Conservation (phyloP, 805 yeast species). For the Monosporozyma aerobia region DNA sequence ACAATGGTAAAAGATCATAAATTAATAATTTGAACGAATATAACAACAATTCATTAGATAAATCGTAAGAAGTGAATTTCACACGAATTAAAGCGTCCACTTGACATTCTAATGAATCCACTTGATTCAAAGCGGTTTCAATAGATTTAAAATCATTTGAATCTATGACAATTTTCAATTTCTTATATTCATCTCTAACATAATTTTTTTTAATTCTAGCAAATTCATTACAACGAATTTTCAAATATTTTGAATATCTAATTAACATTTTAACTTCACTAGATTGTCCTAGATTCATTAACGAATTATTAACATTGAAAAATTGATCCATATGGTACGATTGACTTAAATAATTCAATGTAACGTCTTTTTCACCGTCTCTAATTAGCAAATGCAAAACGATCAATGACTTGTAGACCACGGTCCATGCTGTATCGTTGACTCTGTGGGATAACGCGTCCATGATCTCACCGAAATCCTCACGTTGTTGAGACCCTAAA, state of each 20-base stretch:
- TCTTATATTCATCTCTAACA: constrained; percentile 57
- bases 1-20: constrained; percentile 77
- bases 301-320: constrained; percentile 37
- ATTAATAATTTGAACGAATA: constrained; percentile 83
- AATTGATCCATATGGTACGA: constrained; percentile 37
- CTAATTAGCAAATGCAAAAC: constrained; percentile 86
- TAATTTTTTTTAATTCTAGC: constrained; percentile 60
- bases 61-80: constrained; percentile 67
- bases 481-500: constrained; percentile 32
- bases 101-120: constrained; percentile 77
- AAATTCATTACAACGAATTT: constrained; percentile 59
- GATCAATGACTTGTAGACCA: constrained; percentile 75
- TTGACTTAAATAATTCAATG: constrained; percentile 44
- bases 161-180: constrained; percentile 43
- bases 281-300: constrained; percentile 9
- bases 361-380: constrained; percentile 78
- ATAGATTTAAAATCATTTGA: constrained; percentile 34
- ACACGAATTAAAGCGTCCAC: constrained; percentile 67
- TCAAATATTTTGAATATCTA: constrained; percentile 65
- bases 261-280: constrained; percentile 48
- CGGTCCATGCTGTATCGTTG: constrained; percentile 81
- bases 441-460: constrained; percentile 51
- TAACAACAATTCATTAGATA: constrained; percentile 73
- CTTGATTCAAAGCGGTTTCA: constrained; percentile 71
- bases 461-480: constrained; percentile 60